Base-by-base conservation (phyloP, 495 filamentous ascomycete genomes). In the Letharia columbiana region DNA sequence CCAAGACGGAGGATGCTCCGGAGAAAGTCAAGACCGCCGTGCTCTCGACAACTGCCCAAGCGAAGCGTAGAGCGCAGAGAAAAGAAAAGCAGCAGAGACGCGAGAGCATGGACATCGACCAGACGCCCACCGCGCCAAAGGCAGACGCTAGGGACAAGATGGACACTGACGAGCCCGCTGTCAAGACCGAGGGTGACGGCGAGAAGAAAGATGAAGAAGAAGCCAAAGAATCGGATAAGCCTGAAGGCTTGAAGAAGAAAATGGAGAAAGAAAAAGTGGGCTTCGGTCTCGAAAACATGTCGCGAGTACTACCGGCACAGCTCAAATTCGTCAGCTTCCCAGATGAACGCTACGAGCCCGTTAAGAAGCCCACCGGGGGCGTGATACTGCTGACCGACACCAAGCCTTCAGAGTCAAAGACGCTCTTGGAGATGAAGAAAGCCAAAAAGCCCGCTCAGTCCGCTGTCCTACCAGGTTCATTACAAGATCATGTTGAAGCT, bases 291-390 rank as follows among this genome's bases (percentile, higher is more conserved):
- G 91, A 96, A 73, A 99, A 99, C 80, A 92, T 99, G 91, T 92
- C 90, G 42, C 82, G 95, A 64, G 92, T 98, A 41, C 83, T 99
- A 31, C 95, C 93, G 2, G 88, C 85, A 63, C 95, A 99, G 79
- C 83, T 96, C 71, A 96, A 93, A 77, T 97, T 91, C 74, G 92
- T 98, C 73, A 95, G 84, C 73, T 96, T 98, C 82, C 79, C 82
- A 42, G 85, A 89, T 69, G 85, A 85, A 18, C 86, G 95, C 64
- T 98, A 96, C 75, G 88, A 90, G 82, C 93, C 95, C 40, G 92
- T 97, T 60, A 98, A 98, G 80, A 91, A 95, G 90, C 91, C 95
- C 66, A 96, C 95, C 61, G 92, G 94, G 63, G 95, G 95, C 65
- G 90, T 96, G 37, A 87, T 98, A 18, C 82, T 99, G 37, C 83